phyloP scores from a whole-genome alignment of 1,139 yeast species.

The Nematodospora anomalae region DNA sequence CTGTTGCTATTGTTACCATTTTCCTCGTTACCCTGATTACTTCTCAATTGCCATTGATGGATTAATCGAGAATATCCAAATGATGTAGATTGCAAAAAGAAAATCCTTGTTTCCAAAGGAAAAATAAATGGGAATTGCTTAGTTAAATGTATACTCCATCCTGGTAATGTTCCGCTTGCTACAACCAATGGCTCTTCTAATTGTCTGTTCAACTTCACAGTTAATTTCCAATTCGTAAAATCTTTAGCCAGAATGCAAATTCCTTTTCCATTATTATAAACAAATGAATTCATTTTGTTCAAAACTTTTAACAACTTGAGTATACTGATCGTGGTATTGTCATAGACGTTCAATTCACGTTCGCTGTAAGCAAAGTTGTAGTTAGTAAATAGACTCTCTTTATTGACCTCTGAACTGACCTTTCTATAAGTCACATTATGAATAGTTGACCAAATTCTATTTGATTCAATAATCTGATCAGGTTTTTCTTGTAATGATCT shows the following conservation, averaged over 20 bases:
- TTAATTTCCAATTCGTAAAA: constrained; percentile 77
- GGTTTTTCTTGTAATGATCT: constrained; percentile 45
- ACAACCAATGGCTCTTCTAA: constrained; percentile 87
- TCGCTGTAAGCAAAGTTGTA: constrained; percentile 23
- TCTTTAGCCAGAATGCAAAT: constrained; percentile 36
- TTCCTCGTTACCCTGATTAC: constrained; percentile 41
- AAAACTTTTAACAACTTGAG: constrained; percentile 58
- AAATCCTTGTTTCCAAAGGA: constrained; percentile 78
- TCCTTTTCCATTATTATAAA: constrained; percentile 19
- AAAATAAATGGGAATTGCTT: constrained; percentile 77
- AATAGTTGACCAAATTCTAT: constrained; percentile 54
- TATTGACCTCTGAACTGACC: constrained; percentile 21
- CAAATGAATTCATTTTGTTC: constrained; percentile 48
- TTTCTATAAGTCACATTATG: constrained; percentile 57
- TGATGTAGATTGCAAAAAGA: constrained; percentile 82
- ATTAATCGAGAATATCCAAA: constrained; percentile 88
- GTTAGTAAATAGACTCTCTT: constrained; percentile 18
- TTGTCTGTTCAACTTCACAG: constrained; percentile 85
- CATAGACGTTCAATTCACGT: constrained; percentile 36
- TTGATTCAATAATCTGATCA: constrained; percentile 47
- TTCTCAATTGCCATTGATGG: constrained; percentile 69
- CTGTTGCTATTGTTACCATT: constrained; percentile 12
- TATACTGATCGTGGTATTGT: constrained; percentile 48
- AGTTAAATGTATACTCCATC: constrained; percentile 78
- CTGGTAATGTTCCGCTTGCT: constrained; percentile 84